Evolutionary conservation across 2,329 filamentous ascomycete genomes (phyloP), one percentile per base, ranked within the genome.

Genomic region (Talaromyces islandicus): DNA sequence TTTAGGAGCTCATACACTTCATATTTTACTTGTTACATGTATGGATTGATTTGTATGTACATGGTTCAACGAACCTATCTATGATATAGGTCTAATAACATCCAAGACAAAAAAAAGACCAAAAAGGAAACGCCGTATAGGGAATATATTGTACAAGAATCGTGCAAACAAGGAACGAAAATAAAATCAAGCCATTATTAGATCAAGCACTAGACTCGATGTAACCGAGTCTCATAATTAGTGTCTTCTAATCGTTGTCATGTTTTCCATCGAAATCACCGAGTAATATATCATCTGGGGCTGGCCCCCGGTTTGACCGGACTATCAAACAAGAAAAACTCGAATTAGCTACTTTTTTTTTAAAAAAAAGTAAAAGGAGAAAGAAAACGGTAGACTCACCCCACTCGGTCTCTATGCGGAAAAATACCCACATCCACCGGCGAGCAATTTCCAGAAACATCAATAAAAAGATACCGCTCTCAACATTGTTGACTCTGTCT

Each of bases 371-470:
- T 51, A 24, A 19, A 60, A 52, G 21, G 50, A 38, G 55, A 4
- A 21, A 24, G 2, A 24, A 24, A 17, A 24, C 9, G n/a, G n/a
- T 46, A 46, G 12, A 76, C 76, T 86, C 80, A 75, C 91, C 84
- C 89, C 90, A 96, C 78, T 99, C 94, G 24, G 91, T 92, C 80
- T 99, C 94, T 46, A 96, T 88, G 10, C 94, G 85, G 76, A 97
- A 91, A 76, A 97, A 97, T 60, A 97, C 91, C 94, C 94, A 99
- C 62, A 97, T 83, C 92, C 93, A 97, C 60, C 94, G 83, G 54
- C 94, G 84, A 52, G 91, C 81, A 19, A 97, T 89, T 77, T 99
- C 94, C 11, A 96, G 79, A 51, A 90, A 82, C 78, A 97, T 89
- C 69, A 97, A 85, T 27, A 93, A 69, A 71, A 97, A 99, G 51